Conservation (phyloP, 441 rosid genomes). For the Gossypium aridum region DNA sequence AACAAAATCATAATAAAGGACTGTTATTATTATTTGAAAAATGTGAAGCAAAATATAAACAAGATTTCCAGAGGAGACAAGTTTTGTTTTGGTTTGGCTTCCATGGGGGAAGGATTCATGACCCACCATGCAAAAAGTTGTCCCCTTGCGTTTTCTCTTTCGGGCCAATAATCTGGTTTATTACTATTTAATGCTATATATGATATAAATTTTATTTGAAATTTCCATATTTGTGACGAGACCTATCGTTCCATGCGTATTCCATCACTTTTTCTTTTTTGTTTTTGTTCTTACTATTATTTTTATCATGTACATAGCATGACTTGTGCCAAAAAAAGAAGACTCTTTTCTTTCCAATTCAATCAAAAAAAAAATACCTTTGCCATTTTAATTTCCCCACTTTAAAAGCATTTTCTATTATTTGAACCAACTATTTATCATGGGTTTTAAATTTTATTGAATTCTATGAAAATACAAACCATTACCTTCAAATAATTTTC, state of each 20-base stretch:
- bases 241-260: not conserved
- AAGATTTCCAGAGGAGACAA: not conserved
- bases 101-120: not conserved
- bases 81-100: not conserved
- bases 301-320: conserved; percentile 40
- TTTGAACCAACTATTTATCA: too few species aligned
- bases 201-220: too few species aligned
- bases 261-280: not conserved
- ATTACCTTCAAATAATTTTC: too few species aligned
- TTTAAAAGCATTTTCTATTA: not conserved
- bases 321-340: not conserved
- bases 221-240: not conserved
- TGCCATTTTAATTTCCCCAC: not conserved
- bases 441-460: too few species aligned
- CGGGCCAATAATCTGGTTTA: not conserved
- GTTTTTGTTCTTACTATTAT: not conserved
- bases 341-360: not conserved
- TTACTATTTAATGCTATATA: too few species aligned
- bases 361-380: too few species aligned
- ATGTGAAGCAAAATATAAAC: not conserved
- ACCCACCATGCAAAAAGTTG: conserved; percentile 8
- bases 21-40: not conserved
- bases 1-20: not conserved
- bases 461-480: too few species aligned
- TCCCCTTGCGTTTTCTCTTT: not conserved